Conservation (phyloP, 306 rosid species). For the Sophora flavescens region DNA sequence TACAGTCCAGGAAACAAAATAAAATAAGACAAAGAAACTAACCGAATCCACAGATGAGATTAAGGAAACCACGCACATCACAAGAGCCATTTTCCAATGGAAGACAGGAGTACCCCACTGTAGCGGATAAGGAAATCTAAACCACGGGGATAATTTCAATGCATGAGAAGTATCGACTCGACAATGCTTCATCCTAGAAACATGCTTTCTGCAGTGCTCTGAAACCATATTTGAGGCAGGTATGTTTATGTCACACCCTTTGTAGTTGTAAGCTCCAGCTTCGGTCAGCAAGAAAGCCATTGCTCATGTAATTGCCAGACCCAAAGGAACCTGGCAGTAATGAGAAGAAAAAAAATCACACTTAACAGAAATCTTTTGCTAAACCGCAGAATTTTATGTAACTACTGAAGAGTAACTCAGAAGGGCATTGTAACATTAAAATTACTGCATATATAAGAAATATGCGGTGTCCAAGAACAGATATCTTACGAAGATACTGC, state of each 20-base stretch:
- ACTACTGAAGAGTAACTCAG: constrained; percentile 18
- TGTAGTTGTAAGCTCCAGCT: constrained; percentile 81
- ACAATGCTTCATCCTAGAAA: constrained; percentile 92
- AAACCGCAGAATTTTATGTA: constrained; percentile 30
- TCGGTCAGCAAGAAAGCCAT: constrained; percentile 92
- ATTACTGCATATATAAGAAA: constrained; percentile 95
- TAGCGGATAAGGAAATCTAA: constrained; percentile 96
- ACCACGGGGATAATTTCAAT: constrained; percentile 86
- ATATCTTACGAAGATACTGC: constrained; percentile 96
- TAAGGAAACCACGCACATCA: constrained; percentile 93
- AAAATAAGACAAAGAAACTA: constrained; percentile 60
- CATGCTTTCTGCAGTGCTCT: constrained; percentile 90
- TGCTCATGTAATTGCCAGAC: constrained; percentile 95
- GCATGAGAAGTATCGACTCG: constrained; percentile 93
- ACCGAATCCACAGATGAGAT: constrained; percentile 98
- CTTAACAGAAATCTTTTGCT: constrained; percentile 35
- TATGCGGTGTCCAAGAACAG: constrained; percentile 92
- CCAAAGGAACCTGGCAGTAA: constrained; percentile 89
- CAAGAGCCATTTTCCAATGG: constrained; percentile 94
- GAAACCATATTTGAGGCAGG: constrained; percentile 90
- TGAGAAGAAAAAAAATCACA: constrained; percentile 45
- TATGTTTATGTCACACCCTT: constrained; percentile 91
- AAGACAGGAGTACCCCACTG: constrained; percentile 99
- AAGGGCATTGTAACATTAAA: constrained; percentile 25
- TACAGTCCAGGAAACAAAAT: constrained; percentile 37